Base-by-base conservation (phyloP, 2,329 filamentous ascomycete species). In the Arthroderma sp. region DNA sequence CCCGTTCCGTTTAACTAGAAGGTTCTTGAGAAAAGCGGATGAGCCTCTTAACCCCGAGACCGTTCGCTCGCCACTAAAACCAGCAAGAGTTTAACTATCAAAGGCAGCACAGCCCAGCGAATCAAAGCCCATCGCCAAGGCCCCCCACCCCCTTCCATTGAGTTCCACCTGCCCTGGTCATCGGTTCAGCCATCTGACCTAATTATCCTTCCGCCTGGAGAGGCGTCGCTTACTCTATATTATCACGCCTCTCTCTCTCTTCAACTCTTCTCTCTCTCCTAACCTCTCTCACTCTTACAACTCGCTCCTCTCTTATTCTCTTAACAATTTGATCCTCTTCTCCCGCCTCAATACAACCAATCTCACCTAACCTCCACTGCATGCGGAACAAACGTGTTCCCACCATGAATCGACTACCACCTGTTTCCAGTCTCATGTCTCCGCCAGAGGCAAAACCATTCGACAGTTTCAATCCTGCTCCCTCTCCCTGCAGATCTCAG, bases 381-480 rank as follows among this genome's bases (percentile, higher is more conserved):
- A 37, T 40, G 37, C 27, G 8, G 31, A 41, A 47, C 62, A 59
- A 59, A 51, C 42, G 56, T 52, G 43, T 52, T 53, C 41, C 49
- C 54, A 61, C 50, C 43, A 69, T 68, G 66, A 63, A 61, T 57
- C 62, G 58, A 48, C 54, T 68, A 51, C 64, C 65, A 29, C 59
- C 63, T 41, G 60, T 68, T 36, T 63, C 65, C 42, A 68, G 60
- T 55, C 60, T 69, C 41, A 67, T 69, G 63, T 69, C 66, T 50
- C 66, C 66, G 36, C 66, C 66, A 46, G 65, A 68, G 55, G 49
- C 59, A n/a, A 76, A 67, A 40, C 71, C 72, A 15, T 64, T 73
- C 3, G 73, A 73, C 45, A 73, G 58, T 40, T 68, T 68, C 53
- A 54, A 60, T 45, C 31, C 55, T 33, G 32, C 43, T 36, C 36